Evolutionary conservation across 192 early-diverging fungal species (phyloP).

Genomic region (Backusella luteola): DNA sequence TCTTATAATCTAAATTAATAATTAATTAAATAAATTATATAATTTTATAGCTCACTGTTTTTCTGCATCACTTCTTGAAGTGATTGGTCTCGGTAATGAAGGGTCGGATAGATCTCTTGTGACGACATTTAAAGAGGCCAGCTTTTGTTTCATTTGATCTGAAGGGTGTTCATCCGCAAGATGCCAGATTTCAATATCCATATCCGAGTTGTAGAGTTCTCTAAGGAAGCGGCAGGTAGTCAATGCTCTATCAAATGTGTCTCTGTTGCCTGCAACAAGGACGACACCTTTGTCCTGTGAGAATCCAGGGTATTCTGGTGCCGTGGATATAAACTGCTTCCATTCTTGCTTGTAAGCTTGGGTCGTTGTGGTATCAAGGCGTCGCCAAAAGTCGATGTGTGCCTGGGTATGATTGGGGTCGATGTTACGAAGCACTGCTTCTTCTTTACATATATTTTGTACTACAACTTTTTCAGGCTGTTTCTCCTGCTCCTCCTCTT

Average conservation of each 20-base stretch:
- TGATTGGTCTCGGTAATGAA: conserved; percentile 17
- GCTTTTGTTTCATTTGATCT: not conserved
- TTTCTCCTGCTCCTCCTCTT: not conserved
- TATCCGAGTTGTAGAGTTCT: conserved; percentile 7
- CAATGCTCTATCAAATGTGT: conserved; percentile 21
- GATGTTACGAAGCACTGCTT: conserved; percentile 16
- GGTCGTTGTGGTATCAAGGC: not conserved
- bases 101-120: conserved; percentile 18
- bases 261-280: conserved; percentile 29
- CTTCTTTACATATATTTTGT: not conserved
- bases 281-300: conserved; percentile 25
- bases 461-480: not conserved
- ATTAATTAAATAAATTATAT: not conserved
- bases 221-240: conserved; percentile 15
- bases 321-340: conserved; percentile 11
- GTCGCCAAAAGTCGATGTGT: conserved; percentile 24
- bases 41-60: conserved; percentile 27
- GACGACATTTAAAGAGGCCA: not conserved
- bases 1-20: not conserved
- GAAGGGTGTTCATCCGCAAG: conserved; percentile 20
- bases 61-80: conserved; percentile 15
- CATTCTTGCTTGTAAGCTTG: conserved; percentile 15
- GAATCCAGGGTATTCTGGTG: not conserved
- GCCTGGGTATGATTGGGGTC: conserved; percentile 26
- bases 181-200: conserved; percentile 33